Evolutionary conservation across 1,284 basidiomycete genomes (phyloP).

Genomic region (Apiotrichum veenhuisii): DNA sequence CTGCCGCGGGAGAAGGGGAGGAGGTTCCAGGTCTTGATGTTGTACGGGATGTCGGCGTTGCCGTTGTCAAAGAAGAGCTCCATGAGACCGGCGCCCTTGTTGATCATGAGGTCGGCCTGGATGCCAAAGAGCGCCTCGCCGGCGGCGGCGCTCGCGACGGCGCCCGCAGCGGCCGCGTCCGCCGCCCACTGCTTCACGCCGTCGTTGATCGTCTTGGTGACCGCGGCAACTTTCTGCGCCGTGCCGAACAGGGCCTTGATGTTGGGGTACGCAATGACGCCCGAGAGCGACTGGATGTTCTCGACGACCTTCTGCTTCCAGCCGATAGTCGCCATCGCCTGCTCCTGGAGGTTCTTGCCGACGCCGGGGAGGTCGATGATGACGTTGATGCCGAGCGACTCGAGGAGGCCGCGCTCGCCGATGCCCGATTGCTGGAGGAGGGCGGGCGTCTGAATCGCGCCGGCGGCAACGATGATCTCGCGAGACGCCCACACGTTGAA

Average conservation of each 20-base stretch:
- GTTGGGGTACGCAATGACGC: conserved; percentile 27
- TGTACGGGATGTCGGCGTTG: conserved; percentile 32
- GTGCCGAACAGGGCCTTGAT: conserved; percentile 18
- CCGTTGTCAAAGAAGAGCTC: conserved; percentile 40
- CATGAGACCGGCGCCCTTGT: conserved; percentile 31
- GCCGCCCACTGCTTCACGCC: conserved; percentile 27
- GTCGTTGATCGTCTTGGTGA: not conserved
- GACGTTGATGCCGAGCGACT: conserved; percentile 54
- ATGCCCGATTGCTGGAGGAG: conserved; percentile 68
- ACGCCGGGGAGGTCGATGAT: conserved; percentile 60
- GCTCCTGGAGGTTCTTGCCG: conserved; percentile 71
- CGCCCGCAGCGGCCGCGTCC: conserved; percentile 24
- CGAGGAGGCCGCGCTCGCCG: conserved; percentile 59
- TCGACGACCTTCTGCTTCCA: conserved; percentile 26
- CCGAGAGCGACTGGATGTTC: conserved; percentile 21
- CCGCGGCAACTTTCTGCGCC: not conserved
- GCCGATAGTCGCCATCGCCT: conserved; percentile 47
- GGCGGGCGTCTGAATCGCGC: conserved; percentile 62
- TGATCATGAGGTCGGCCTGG: conserved; percentile 32
- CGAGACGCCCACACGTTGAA: conserved; percentile 54
- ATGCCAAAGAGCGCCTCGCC: conserved; percentile 29
- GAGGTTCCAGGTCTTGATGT: conserved; percentile 35
- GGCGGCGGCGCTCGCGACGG: conserved; percentile 19
- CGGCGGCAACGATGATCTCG: conserved; percentile 56
- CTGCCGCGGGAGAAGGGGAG: conserved; percentile 47